Conservation (phyloP, 2,329 filamentous ascomycete genomes). For the Exophiala dermatitidis region DNA sequence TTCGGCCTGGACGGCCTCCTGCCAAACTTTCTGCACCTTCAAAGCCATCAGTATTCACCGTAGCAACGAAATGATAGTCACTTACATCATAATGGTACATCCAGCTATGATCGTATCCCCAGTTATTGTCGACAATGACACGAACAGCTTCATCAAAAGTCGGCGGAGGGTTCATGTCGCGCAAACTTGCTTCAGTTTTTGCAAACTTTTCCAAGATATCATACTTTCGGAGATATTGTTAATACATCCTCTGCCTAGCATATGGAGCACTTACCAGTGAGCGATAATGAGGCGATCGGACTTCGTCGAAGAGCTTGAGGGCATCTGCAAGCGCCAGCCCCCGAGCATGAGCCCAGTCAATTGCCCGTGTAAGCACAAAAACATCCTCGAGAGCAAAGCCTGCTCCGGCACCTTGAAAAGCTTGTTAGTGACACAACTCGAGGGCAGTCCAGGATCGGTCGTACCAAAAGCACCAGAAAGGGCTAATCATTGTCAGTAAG, state of each 20-base stretch:
- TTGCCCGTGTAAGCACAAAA: slow-evolving; percentile 5
- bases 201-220: not conserved
- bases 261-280: not conserved
- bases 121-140: not conserved
- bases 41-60: not conserved
- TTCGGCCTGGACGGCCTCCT: not conserved
- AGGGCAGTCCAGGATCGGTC: too few species aligned
- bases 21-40: not conserved
- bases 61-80: not conserved
- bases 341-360: slow-evolving; percentile 8
- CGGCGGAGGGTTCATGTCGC: not conserved
- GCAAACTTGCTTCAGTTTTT: not conserved
- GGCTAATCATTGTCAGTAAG: not conserved
- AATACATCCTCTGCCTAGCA: not conserved
- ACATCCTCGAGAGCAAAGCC: slow-evolving; percentile 15
- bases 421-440: not conserved
- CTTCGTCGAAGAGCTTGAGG: not conserved
- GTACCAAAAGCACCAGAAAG: slow-evolving; percentile 16
- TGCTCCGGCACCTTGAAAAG: slow-evolving; percentile 3
- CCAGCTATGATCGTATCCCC: not conserved
- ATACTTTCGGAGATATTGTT: not conserved
- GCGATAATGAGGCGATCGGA: slow-evolving; percentile 1
- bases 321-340: not conserved
- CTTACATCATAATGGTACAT: not conserved
- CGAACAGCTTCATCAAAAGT: not conserved